Evolutionary conservation across 1,284 basidiomycete species (phyloP).

Genomic region (Cryptococcus floricola): DNA sequence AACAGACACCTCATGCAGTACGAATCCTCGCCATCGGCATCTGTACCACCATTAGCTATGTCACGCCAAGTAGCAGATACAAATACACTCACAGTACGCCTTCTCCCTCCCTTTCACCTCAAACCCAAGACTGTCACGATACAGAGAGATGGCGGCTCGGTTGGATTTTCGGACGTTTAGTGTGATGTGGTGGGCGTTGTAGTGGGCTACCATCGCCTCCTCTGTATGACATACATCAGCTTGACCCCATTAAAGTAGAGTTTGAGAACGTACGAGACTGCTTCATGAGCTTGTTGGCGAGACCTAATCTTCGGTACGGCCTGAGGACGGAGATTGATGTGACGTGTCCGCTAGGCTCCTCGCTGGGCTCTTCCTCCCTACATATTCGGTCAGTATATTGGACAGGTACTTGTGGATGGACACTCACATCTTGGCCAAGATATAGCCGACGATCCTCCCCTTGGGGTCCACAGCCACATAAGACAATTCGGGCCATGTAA

Average conservation of each 20-base stretch:
- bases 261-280: constrained; percentile 63
- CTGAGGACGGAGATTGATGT: constrained; percentile 86
- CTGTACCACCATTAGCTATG: constrained; percentile 48
- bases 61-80: not conserved
- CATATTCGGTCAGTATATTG: constrained; percentile 1
- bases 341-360: constrained; percentile 73
- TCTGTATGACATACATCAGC: constrained; percentile 52
- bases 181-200: constrained; percentile 70
- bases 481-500: constrained; percentile 91
- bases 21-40: constrained; percentile 89
- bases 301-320: constrained; percentile 74
- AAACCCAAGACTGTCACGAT: constrained; percentile 80
- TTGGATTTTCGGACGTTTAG: constrained; percentile 86
- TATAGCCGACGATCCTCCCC: constrained; percentile 63
- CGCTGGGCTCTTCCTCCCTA: constrained; percentile 67
- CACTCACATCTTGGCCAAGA: constrained; percentile 82
- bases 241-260: not conserved
- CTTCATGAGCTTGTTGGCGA: constrained; percentile 84
- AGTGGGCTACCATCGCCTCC: constrained; percentile 79
- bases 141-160: constrained; percentile 74
- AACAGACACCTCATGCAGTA: constrained; percentile 72
- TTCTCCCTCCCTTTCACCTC: constrained; percentile 69
- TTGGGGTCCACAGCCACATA: constrained; percentile 89
- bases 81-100: constrained; percentile 67
- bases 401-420: not conserved